These are phyloP conservation scores for Primulina huaijiensis DNA, from an alignment of 257 asterid genomes.

Conservation along the genomic window DNA sequence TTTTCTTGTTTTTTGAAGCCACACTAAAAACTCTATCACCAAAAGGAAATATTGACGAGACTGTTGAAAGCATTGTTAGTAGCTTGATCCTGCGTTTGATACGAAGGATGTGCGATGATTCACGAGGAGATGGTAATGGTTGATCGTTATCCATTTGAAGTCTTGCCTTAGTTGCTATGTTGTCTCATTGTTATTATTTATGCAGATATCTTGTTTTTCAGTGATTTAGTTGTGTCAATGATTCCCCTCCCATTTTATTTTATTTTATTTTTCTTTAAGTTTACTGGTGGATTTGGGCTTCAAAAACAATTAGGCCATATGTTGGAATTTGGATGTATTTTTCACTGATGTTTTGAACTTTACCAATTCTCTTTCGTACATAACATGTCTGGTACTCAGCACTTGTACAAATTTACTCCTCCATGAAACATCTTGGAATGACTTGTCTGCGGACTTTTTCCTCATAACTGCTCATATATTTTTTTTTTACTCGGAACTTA, in stretches of 20 bases:
- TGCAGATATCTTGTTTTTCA: neutral
- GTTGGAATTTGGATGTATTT: constrained; percentile 3
- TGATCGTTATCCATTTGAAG: constrained; percentile 16
- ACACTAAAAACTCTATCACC: constrained; percentile 47
- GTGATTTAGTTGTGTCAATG: neutral
- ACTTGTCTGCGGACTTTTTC: constrained; percentile 6
- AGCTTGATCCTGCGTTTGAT: constrained; percentile 65
- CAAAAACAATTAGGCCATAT: constrained; percentile 8
- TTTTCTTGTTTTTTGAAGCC: constrained; percentile 44
- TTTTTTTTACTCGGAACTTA: constrained; percentile 1
- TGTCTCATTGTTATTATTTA: neutral
- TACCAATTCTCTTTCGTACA: neutral
- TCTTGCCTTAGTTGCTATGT: constrained; percentile 13
- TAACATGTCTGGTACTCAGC: neutral
- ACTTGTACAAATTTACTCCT: neutral
- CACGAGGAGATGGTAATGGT: constrained; percentile 58
- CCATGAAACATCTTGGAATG: constrained; percentile 8
- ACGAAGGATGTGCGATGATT: constrained; percentile 61
- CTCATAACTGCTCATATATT: neutral
- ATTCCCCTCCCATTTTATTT: neutral
- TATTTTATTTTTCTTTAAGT: neutral
- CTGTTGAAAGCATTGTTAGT: constrained; percentile 61
- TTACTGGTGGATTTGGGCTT: constrained; percentile 3
- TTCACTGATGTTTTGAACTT: neutral
- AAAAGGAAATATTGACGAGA: constrained; percentile 38